Evolutionary conservation across 257 asterid species (phyloP).

Genomic region (Solanum chaucha): DNA sequence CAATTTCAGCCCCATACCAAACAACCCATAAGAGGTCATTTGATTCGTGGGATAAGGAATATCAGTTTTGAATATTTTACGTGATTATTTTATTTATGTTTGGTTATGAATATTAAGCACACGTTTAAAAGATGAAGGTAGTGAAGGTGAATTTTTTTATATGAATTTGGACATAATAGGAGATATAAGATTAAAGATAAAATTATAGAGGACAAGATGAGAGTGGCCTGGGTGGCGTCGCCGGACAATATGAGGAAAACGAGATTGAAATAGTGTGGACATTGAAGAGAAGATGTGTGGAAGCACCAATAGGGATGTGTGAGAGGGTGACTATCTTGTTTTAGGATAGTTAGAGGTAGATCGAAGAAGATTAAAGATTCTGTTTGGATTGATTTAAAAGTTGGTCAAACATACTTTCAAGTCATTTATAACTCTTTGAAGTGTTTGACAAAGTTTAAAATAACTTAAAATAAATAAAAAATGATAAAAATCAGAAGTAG

Average conservation of each 20-base stretch:
- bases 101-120: background rate
- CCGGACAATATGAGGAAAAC: background rate
- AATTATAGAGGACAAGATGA: background rate
- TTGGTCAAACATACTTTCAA: no score
- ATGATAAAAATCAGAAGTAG: no score
- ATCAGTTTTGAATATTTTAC: no score
- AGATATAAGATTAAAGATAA: background rate
- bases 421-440: no score
- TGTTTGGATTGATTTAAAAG: no score
- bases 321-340: background rate
- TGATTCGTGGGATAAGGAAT: no score
- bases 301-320: background rate
- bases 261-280: background rate
- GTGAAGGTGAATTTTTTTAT: background rate
- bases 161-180: background rate
- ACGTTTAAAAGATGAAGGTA: no score
- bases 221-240: background rate
- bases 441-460: no score
- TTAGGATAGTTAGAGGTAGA: background rate
- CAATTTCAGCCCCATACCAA: no score
- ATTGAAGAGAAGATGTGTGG: background rate
- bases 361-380: background rate
- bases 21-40: no score
- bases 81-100: no score
- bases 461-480: no score